Conservation (phyloP, 2,329 filamentous ascomycete species). For the Graphilbum fragrans region DNA sequence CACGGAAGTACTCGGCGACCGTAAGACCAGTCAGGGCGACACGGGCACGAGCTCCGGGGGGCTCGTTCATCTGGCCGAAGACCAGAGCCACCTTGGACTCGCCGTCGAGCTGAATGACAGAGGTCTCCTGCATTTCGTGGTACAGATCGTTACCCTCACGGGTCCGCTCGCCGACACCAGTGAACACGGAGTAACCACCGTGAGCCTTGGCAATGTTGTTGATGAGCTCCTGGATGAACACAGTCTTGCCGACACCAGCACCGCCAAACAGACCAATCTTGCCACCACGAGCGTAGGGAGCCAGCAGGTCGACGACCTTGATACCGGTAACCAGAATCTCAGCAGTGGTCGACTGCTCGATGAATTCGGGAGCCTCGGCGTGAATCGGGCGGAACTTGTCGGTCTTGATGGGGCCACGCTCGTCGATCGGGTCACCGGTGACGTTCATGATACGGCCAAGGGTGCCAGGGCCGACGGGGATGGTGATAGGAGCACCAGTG, state of each 20-base stretch:
- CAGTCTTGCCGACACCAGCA: conserved; percentile 99
- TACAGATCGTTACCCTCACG: conserved; percentile 99
- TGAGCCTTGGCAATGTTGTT: conserved; percentile 99
- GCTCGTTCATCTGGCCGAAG: conserved; percentile 99
- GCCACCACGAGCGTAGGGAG: conserved; percentile 99
- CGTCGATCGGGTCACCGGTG: conserved; percentile 99
- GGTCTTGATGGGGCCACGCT: conserved; percentile 95
- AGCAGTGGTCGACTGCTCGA: conserved; percentile 89
- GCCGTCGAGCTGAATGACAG: conserved; percentile 97
- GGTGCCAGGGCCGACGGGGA: conserved; percentile 85
- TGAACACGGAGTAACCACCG: conserved; percentile 99
- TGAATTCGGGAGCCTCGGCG: conserved; percentile 83
- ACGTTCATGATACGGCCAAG: conserved; percentile 99
- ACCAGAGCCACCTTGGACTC: conserved; percentile 99
- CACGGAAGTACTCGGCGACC: conserved; percentile 73
- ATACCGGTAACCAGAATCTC: conserved; percentile 98
- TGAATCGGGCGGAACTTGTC: conserved; percentile 84
- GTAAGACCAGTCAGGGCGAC: conserved; percentile 88
- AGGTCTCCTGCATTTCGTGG: conserved; percentile 99
- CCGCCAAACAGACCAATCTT: conserved; percentile 99
- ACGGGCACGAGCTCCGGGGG: conserved; percentile 98
- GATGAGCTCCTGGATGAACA: conserved; percentile 99
- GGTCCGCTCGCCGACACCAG: conserved; percentile 99
- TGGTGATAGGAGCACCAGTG: conserved; percentile 90
- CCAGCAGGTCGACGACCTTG: conserved; percentile 99